phyloP scores from a whole-genome alignment of 805 yeast genomes.

The Lipomyces sp. region DNA sequence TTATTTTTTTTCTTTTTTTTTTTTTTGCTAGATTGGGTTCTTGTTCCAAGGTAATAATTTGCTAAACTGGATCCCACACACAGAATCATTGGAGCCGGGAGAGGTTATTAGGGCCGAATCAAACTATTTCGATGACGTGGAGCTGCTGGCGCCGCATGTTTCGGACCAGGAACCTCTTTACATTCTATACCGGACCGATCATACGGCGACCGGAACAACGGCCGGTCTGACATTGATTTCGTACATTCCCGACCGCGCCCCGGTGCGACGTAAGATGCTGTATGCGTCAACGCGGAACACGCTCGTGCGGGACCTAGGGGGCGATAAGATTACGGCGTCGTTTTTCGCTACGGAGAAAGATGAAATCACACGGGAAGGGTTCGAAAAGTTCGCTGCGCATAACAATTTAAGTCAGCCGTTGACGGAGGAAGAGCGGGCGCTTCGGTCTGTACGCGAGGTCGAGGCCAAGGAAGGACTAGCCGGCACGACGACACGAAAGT shows the following conservation, averaged over 20 bases:
- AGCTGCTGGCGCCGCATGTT: slow-evolving; percentile 44
- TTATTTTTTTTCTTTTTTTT: not conserved
- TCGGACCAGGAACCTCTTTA: slow-evolving; percentile 55
- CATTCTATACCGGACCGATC: slow-evolving; percentile 48
- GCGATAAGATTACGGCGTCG: slow-evolving; percentile 55
- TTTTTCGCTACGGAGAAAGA: slow-evolving; percentile 61
- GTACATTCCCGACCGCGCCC: slow-evolving; percentile 84
- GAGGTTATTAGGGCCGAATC: slow-evolving; percentile 44
- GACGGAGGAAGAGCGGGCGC: slow-evolving; percentile 59
- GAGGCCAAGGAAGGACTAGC: slow-evolving; percentile 35
- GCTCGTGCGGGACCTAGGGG: slow-evolving; percentile 73
- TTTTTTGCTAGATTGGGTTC: not conserved
- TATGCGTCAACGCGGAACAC: slow-evolving; percentile 90
- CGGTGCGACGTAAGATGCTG: slow-evolving; percentile 84
- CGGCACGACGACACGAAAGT: slow-evolving; percentile 28
- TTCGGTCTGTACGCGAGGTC: slow-evolving; percentile 36
- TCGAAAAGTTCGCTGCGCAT: slow-evolving; percentile 50
- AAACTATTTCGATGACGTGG: slow-evolving; percentile 48
- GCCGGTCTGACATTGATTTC: slow-evolving; percentile 65
- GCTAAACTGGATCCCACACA: too few species aligned
- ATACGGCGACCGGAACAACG: slow-evolving; percentile 15
- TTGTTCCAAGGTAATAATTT: not conserved
- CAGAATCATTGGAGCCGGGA: slow-evolving; percentile 45
- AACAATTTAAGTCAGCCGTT: slow-evolving; percentile 53
- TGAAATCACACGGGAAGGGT: slow-evolving; percentile 59